Conservation (phyloP, 2,329 filamentous ascomycete genomes). For the Aspergillus brasiliensis region DNA sequence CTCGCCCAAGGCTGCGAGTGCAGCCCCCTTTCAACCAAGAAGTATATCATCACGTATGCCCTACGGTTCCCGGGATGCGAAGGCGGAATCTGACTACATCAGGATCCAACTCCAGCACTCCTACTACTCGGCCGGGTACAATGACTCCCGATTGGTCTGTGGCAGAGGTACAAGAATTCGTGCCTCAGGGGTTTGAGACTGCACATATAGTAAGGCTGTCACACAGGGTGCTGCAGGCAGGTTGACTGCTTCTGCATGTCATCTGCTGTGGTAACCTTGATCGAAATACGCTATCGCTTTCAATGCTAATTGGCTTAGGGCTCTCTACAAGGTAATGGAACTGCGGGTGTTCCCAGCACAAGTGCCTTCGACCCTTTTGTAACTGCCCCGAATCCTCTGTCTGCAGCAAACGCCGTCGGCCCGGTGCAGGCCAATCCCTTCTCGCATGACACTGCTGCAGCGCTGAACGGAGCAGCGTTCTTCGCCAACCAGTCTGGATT, state of each 20-base stretch:
- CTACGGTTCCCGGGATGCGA: conserved; percentile 1
- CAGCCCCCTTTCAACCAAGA: conserved; percentile 61
- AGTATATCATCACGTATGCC: conserved; percentile 42
- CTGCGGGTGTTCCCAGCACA: conserved; percentile 52
- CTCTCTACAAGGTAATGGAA: conserved; percentile 50
- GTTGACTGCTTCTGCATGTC: no score
- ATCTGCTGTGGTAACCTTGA: no score
- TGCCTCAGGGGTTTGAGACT: conserved; percentile 58
- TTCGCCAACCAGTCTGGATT: conserved; percentile 63
- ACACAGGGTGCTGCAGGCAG: neutral
- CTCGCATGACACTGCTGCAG: conserved; percentile 64
- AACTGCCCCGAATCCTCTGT: conserved; percentile 58
- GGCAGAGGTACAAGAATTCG: conserved; percentile 51
- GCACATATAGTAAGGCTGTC: conserved; percentile 49
- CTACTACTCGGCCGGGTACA: conserved; percentile 42
- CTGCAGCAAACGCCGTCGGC: conserved; percentile 47
- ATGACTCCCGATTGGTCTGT: conserved; percentile 48
- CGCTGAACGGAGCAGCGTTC: conserved; percentile 64
- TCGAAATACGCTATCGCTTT: neutral
- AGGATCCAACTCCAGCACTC: conserved; percentile 47
- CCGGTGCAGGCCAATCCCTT: conserved; percentile 71
- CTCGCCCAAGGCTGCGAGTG: conserved; percentile 86
- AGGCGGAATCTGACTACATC: conserved; percentile 27
- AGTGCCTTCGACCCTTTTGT: conserved; percentile 65
- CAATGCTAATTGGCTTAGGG: conserved; percentile 30